phyloP scores from a whole-genome alignment of 1,139 yeast species.

The Sugiyamaella novakii region DNA sequence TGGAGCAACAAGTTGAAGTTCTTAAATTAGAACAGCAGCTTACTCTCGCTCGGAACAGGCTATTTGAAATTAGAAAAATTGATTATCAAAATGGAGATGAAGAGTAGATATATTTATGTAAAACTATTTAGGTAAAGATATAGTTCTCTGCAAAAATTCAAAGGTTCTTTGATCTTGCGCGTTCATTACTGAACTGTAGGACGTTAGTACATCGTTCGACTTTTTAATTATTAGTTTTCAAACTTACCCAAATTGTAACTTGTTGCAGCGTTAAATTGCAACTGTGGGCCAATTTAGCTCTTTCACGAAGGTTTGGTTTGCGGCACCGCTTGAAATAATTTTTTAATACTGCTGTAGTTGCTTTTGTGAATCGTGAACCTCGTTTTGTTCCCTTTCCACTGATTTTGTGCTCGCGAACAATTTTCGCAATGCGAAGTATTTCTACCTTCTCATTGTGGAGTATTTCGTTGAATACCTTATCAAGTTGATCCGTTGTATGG shows the following conservation, averaged over 20 bases:
- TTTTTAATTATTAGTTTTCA: neutral
- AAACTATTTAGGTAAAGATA: neutral
- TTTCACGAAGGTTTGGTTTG: constrained; percentile 5
- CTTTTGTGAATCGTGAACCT: neutral
- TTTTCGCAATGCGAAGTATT: constrained; percentile 1
- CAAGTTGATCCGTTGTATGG: neutral
- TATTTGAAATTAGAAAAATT: constrained; percentile 82
- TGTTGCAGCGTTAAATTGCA: constrained; percentile 10
- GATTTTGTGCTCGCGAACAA: neutral
- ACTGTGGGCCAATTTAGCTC: constrained; percentile 1
- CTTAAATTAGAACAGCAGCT: constrained; percentile 78
- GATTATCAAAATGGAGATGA: constrained; percentile 68
- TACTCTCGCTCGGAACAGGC: constrained; percentile 70
- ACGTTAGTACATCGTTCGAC: neutral
- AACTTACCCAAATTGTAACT: constrained; percentile 15
- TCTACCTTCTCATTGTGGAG: neutral
- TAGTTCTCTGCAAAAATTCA: neutral
- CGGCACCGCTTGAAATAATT: constrained; percentile 1
- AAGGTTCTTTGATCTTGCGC: constrained; percentile 4
- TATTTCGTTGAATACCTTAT: neutral
- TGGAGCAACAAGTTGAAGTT: constrained; percentile 94
- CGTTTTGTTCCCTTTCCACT: neutral
- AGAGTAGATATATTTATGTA: constrained; percentile 32
- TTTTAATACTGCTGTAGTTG: neutral
- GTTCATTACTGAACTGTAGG: constrained; percentile 8